Evolutionary conservation across 108 stramenopile genomes (phyloP).

Genomic region (Aureococcus anophagefferens): DNA sequence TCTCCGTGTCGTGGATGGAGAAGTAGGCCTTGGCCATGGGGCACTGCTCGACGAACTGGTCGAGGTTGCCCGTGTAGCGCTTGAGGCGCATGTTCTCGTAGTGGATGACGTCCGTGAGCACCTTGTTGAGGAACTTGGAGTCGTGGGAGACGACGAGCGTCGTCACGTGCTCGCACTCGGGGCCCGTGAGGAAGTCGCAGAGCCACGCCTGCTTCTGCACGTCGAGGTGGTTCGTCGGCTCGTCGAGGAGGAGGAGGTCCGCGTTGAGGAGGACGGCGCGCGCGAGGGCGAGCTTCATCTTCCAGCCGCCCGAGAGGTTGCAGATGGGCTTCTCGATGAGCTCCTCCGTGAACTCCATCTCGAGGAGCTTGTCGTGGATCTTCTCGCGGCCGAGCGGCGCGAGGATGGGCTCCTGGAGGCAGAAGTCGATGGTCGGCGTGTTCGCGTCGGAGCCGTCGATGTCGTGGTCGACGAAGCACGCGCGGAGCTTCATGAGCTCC

Average conservation of each 20-base stretch:
- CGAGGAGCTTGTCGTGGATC: too few species aligned
- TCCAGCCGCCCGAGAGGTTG: slow-evolving; percentile 88
- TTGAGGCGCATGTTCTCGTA: slow-evolving; percentile 83
- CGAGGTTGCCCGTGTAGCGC: too few species aligned
- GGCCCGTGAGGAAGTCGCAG: slow-evolving; percentile 54
- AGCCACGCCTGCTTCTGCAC: slow-evolving; percentile 90
- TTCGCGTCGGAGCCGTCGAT: slow-evolving; percentile 80
- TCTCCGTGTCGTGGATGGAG: slow-evolving; percentile 41
- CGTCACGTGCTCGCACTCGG: slow-evolving; percentile 16
- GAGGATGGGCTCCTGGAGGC: slow-evolving; percentile 52
- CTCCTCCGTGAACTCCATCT: slow-evolving; percentile 60
- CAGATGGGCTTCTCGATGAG: slow-evolving; percentile 81
- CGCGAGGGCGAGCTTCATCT: too few species aligned
- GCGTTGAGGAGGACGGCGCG: too few species aligned
- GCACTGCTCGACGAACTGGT: slow-evolving; percentile 65
- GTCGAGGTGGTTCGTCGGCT: too few species aligned
- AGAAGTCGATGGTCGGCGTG: slow-evolving; percentile 34
- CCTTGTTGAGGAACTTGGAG: slow-evolving; percentile 76
- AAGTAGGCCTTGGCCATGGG: slow-evolving; percentile 94
- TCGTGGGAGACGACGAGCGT: slow-evolving; percentile 78
- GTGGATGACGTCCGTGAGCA: slow-evolving; percentile 86
- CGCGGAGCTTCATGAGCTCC: slow-evolving; percentile 82
- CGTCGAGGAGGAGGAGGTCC: too few species aligned
- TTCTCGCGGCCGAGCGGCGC: slow-evolving; percentile 40
- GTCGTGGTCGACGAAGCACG: slow-evolving; percentile 47